A percentile compares a stretch with the other conserved stretches of the same genome.
phyloP scores from a whole-genome alignment of 768 basidiomycete genomes.

The Astraeus odoratus region DNA sequence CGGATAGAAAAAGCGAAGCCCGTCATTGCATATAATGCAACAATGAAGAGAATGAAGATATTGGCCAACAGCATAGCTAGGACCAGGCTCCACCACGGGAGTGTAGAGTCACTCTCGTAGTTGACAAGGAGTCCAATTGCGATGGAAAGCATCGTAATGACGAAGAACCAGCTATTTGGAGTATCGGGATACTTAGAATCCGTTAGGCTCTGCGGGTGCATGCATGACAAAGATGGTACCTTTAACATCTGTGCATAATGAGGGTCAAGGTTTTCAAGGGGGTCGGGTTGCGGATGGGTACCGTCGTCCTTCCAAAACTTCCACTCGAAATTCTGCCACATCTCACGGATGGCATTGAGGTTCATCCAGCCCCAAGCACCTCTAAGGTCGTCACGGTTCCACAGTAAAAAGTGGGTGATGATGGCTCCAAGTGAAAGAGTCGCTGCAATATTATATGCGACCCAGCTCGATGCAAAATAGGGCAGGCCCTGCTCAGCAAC shows the following conservation, averaged over 20 bases:
- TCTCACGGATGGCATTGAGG: conserved; percentile 22
- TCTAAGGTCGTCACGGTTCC: conserved; percentile 46
- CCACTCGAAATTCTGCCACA: conserved; percentile 33
- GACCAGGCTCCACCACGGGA: conserved; percentile 56
- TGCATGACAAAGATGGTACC: conserved; percentile 22
- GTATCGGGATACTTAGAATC: conserved; percentile 26
- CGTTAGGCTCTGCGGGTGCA: not conserved
- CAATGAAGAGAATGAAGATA: conserved; percentile 45
- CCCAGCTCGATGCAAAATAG: conserved; percentile 24
- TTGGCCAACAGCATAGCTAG: conserved; percentile 46
- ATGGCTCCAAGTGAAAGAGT: conserved; percentile 37
- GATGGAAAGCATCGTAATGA: conserved; percentile 14
- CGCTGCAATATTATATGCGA: conserved; percentile 11
- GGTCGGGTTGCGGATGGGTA: conserved; percentile 13
- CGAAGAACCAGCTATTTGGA: conserved; percentile 29
- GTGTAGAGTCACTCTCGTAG: conserved; percentile 37
- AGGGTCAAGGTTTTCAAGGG: conserved; percentile 39
- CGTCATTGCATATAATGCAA: conserved; percentile 48
- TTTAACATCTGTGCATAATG: conserved; percentile 50
- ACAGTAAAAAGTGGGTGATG: conserved; percentile 43
- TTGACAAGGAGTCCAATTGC: conserved; percentile 8
- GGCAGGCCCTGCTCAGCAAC: conserved; percentile 36
- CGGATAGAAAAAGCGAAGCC: conserved; percentile 18
- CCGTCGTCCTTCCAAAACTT: conserved; percentile 29
- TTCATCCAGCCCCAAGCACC: conserved; percentile 41